Percentiles rank a stretch among this genome's conserved stretches.
Evolutionary conservation across 495 filamentous ascomycete species (phyloP).

Genomic region (Penicillium cosmopolitanum): DNA sequence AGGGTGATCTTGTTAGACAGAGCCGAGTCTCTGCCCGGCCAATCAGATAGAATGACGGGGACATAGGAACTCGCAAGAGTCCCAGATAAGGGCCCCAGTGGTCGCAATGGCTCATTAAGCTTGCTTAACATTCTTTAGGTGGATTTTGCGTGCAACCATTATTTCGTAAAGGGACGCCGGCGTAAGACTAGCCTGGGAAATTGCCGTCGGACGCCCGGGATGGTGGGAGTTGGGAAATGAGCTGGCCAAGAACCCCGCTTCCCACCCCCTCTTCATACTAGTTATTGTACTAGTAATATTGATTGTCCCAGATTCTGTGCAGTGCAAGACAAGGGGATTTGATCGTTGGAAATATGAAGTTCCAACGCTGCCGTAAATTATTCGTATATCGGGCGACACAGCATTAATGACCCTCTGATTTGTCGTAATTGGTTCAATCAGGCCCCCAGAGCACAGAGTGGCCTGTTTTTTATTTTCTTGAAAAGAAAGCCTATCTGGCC

Average conservation of each 20-base stretch:
- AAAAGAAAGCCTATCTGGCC: no score
- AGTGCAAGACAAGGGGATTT: neutral
- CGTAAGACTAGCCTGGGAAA: neutral
- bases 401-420: no score
- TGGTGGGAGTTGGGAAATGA: neutral
- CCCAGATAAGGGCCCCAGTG: neutral
- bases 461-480: no score
- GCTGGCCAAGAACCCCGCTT: conserved; percentile 2
- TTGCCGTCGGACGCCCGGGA: conserved; percentile 4
- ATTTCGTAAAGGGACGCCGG: neutral
- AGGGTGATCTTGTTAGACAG: neutral
- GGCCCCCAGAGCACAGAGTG: no score
- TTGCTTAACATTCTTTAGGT: neutral
- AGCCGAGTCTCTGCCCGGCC: neutral
- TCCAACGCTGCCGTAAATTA: no score
- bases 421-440: no score
- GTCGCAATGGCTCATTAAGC: neutral
- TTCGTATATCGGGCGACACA: no score
- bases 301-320: neutral
- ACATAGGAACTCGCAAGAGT: neutral
- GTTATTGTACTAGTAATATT: no score
- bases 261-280: neutral
- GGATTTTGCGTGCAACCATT: no score
- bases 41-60: neutral
- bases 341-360: no score